These are phyloP conservation scores for Drechslerella dactyloides DNA, from an alignment of 2,329 filamentous ascomycete species.

Conservation along the genomic window DNA sequence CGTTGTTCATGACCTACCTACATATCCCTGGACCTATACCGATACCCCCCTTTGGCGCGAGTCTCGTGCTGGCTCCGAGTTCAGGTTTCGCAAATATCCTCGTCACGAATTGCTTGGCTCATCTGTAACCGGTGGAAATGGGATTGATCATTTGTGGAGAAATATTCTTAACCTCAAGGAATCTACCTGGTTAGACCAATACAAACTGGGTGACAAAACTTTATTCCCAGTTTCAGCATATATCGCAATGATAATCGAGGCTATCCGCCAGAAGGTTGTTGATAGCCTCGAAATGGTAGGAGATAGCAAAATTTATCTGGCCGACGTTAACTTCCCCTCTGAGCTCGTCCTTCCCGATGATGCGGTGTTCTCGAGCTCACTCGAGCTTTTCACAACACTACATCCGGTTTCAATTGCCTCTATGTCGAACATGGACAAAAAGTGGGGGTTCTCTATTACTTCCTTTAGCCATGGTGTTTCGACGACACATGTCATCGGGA, in stretches of 20 bases:
- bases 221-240: slow-evolving; percentile 61
- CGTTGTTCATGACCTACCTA: neutral
- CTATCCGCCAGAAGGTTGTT: slow-evolving; percentile 46
- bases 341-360: slow-evolving; percentile 56
- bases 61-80: neutral
- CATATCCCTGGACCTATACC: neutral
- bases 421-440: slow-evolving; percentile 6
- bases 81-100: slow-evolving; percentile 7
- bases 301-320: slow-evolving; percentile 46
- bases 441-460: slow-evolving; percentile 34
- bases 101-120: slow-evolving; percentile 15
- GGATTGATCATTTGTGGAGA: slow-evolving; percentile 58
- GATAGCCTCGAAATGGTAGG: too few species aligned
- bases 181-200: slow-evolving; percentile 61
- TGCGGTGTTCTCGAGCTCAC: slow-evolving; percentile 52
- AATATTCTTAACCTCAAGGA: slow-evolving; percentile 59
- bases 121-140: slow-evolving; percentile 4
- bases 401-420: slow-evolving; percentile 17
- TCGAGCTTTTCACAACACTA: slow-evolving; percentile 21
- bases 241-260: slow-evolving; percentile 60
- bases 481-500: slow-evolving; percentile 9
- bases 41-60: slow-evolving; percentile 5
- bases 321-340: slow-evolving; percentile 55
- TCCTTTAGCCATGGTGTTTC: slow-evolving; percentile 22
- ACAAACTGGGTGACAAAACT: slow-evolving; percentile 58